These are phyloP conservation scores for Arthrobotrys pseudoclavata DNA, from an alignment of 2,329 filamentous ascomycete species.

Conservation along the genomic window DNA sequence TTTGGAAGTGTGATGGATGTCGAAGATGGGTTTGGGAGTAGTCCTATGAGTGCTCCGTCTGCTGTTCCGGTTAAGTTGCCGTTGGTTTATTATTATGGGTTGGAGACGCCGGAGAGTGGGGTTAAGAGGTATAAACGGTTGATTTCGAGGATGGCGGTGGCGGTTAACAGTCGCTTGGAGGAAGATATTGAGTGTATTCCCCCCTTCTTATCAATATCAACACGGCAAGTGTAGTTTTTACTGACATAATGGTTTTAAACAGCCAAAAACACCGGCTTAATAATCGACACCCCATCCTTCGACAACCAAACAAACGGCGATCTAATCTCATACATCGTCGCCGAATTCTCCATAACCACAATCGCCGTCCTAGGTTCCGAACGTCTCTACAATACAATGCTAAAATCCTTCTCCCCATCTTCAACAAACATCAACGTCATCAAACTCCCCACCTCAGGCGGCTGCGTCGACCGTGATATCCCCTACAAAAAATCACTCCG, in stretches of 20 bases:
- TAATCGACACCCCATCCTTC: slow-evolving; percentile 85
- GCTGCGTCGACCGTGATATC: slow-evolving; percentile 82
- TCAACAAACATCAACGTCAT: slow-evolving; percentile 80
- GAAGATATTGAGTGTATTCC: slow-evolving; percentile 73
- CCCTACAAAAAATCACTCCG: slow-evolving; percentile 79
- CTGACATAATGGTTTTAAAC: slow-evolving; percentile 61
- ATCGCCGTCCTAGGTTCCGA: slow-evolving; percentile 86
- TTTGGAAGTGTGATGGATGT: slow-evolving; percentile 90
- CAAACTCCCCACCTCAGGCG: slow-evolving; percentile 85
- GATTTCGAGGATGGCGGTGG: slow-evolving; percentile 81
- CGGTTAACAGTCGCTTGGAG: slow-evolving; percentile 80
- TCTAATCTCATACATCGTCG: slow-evolving; percentile 82
- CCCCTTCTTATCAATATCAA: background rate
- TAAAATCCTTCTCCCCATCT: slow-evolving; percentile 71
- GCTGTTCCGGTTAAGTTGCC: slow-evolving; percentile 91
- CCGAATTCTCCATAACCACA: slow-evolving; percentile 74
- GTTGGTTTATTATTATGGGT: slow-evolving; percentile 88
- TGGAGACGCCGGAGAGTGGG: slow-evolving; percentile 79
- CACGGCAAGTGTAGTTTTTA: background rate
- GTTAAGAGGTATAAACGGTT: slow-evolving; percentile 79
- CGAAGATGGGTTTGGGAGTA: slow-evolving; percentile 88
- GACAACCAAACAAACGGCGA: slow-evolving; percentile 78
- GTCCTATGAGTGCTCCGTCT: slow-evolving; percentile 90
- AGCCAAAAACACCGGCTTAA: slow-evolving; percentile 74
- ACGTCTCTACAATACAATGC: slow-evolving; percentile 80